A percentile compares a stretch with the other conserved stretches of the same genome.
Evolutionary conservation across 2,329 filamentous ascomycete genomes (phyloP).

Genomic region (Massarina eburnea): DNA sequence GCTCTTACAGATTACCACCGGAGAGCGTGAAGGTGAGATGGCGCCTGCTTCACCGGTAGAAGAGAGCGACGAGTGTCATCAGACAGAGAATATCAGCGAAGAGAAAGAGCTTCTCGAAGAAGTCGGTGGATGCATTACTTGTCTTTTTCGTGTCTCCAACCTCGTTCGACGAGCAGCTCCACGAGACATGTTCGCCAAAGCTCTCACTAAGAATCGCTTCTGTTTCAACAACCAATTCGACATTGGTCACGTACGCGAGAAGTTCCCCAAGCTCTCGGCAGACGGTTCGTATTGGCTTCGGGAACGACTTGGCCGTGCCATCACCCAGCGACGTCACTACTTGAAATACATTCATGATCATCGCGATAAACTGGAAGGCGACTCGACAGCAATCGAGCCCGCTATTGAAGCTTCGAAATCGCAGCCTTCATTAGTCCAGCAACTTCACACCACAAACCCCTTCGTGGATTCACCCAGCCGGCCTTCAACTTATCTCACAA

Average conservation of each 20-base stretch:
- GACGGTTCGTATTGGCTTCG: conserved; percentile 13
- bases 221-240: conserved; percentile 18
- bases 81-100: conserved; percentile 9
- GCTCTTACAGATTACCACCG: conserved; percentile 11
- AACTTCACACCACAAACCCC: background rate
- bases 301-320: conserved; percentile 17
- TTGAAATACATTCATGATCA: conserved; percentile 21
- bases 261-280: conserved; percentile 16
- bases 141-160: conserved; percentile 17
- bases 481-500: conserved; percentile 17
- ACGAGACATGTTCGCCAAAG: conserved; percentile 14
- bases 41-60: background rate
- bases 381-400: background rate
- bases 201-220: conserved; percentile 15
- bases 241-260: conserved; percentile 20
- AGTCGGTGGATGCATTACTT: conserved; percentile 11
- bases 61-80: background rate
- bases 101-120: conserved; percentile 17
- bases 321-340: conserved; percentile 22
- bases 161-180: conserved; percentile 20
- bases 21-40: conserved; percentile 5
- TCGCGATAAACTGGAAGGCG: conserved; percentile 12
- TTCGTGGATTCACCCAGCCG: conserved; percentile 7
- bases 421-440: conserved; percentile 1
- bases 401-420: background rate